These are phyloP conservation scores for Penicillium paneum DNA, from an alignment of 2,329 filamentous ascomycete genomes.

Conservation along the genomic window DNA sequence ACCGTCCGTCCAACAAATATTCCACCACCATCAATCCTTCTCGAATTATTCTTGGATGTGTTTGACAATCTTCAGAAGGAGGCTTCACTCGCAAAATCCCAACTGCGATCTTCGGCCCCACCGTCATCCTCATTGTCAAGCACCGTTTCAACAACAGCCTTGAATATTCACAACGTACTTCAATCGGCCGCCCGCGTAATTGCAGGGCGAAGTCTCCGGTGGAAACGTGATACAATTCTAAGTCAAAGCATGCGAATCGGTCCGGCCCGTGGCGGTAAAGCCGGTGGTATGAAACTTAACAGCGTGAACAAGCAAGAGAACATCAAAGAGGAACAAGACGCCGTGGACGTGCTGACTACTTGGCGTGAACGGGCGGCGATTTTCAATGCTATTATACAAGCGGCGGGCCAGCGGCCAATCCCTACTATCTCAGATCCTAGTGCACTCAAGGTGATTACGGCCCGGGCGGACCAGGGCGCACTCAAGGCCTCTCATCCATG, in stretches of 20 bases:
- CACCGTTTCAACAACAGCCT: constrained; percentile 19
- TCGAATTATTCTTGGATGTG: constrained; percentile 71
- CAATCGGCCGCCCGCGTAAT: constrained; percentile 73
- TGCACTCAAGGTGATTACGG: constrained; percentile 55
- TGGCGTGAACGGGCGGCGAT: constrained; percentile 76
- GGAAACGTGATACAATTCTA: constrained; percentile 84
- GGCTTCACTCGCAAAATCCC: constrained; percentile 64
- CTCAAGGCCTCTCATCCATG: constrained; percentile 72
- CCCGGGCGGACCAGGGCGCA: constrained; percentile 62
- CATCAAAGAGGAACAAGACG: constrained; percentile 81
- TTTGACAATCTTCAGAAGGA: constrained; percentile 63
- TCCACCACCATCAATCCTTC: constrained; percentile 78
- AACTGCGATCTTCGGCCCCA: constrained; percentile 38
- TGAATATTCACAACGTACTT: constrained; percentile 30
- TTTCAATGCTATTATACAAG: constrained; percentile 60
- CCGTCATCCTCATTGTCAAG: background rate
- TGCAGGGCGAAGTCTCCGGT: constrained; percentile 78
- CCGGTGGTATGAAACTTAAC: constrained; percentile 84
- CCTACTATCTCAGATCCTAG: constrained; percentile 64
- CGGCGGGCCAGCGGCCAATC: constrained; percentile 46
- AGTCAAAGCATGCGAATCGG: constrained; percentile 85
- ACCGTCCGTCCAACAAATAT: constrained; percentile 72
- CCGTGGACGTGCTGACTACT: constrained; percentile 67
- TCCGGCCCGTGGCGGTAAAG: constrained; percentile 66
- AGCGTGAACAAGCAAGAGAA: constrained; percentile 79